phyloP scores from a whole-genome alignment of 2,329 filamentous ascomycete species.

The Claviceps sp. region DNA sequence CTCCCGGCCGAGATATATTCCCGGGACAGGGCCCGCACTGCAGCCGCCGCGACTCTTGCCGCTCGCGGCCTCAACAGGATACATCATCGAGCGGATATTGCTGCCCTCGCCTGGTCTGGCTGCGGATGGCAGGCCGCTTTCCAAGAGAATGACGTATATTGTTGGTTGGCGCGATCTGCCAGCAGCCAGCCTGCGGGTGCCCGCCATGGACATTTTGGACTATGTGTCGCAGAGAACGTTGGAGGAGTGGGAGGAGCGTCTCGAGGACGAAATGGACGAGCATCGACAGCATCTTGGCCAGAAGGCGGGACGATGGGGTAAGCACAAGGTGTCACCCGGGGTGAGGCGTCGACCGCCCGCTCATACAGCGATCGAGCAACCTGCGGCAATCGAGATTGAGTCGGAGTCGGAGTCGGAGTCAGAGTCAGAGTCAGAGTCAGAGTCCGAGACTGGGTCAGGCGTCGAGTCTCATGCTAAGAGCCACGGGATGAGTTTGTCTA shows the following conservation, averaged over 20 bases:
- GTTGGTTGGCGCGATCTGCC: conserved; percentile 42
- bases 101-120: conserved; percentile 23
- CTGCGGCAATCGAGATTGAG: conserved; percentile 16
- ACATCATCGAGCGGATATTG: conserved; percentile 40
- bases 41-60: conserved; percentile 35
- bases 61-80: conserved; percentile 37
- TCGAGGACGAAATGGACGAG: conserved; percentile 29
- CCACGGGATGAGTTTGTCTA: conserved; percentile 22
- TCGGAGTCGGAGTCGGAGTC: background rate
- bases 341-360: conserved; percentile 17
- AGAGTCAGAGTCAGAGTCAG: conserved; percentile 1
- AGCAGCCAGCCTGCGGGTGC: conserved; percentile 32
- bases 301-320: conserved; percentile 10
- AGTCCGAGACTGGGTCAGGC: background rate
- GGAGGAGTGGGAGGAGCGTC: conserved; percentile 42
- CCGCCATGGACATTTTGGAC: conserved; percentile 34
- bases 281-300: conserved; percentile 18
- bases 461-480: conserved; percentile 12
- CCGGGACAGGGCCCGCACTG: conserved; percentile 33
- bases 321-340: conserved; percentile 2
- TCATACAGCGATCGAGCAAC: conserved; percentile 12
- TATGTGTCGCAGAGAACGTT: conserved; percentile 44
- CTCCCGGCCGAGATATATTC: conserved; percentile 23
- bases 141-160: conserved; percentile 37
- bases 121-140: conserved; percentile 21